Evolutionary conservation across 2,329 filamentous ascomycete genomes (phyloP).

Genomic region (Ophioceras dolichostomum): DNA sequence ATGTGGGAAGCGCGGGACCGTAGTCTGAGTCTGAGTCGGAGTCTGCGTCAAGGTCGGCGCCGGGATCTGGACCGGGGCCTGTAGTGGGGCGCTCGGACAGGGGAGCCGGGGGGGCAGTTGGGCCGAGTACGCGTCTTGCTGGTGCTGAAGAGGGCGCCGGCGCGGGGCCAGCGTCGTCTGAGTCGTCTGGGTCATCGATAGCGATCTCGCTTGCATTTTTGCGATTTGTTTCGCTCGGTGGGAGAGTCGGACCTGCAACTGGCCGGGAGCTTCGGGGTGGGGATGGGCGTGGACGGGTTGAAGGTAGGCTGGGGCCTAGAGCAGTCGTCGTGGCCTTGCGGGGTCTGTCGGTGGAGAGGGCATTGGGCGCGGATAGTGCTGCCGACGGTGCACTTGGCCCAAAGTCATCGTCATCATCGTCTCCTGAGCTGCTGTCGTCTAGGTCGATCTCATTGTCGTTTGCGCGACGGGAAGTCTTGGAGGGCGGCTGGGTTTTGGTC

Average conservation of each 20-base stretch:
- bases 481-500: conserved; percentile 20
- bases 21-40: conserved; percentile 40
- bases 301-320: conserved; percentile 15
- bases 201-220: conserved; percentile 27
- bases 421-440: conserved; percentile 20
- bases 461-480: conserved; percentile 34
- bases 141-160: not conserved
- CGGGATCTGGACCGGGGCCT: too few species aligned
- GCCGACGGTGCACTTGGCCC: conserved; percentile 22
- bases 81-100: too few species aligned
- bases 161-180: conserved; percentile 13
- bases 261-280: conserved; percentile 1
- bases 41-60: too few species aligned
- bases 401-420: conserved; percentile 23
- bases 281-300: not conserved
- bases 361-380: conserved; percentile 4
- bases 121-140: conserved; percentile 10
- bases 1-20: conserved; percentile 44
- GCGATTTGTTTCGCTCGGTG: conserved; percentile 8
- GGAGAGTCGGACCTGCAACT: conserved; percentile 12
- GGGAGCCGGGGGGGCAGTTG: conserved; percentile 11
- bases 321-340: conserved; percentile 16
- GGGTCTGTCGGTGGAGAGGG: not conserved
- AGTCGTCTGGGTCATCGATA: conserved; percentile 21
- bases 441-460: conserved; percentile 37